phyloP scores from a whole-genome alignment of 202 grass and related monocot species.

The Schoenoplectus triqueter region DNA sequence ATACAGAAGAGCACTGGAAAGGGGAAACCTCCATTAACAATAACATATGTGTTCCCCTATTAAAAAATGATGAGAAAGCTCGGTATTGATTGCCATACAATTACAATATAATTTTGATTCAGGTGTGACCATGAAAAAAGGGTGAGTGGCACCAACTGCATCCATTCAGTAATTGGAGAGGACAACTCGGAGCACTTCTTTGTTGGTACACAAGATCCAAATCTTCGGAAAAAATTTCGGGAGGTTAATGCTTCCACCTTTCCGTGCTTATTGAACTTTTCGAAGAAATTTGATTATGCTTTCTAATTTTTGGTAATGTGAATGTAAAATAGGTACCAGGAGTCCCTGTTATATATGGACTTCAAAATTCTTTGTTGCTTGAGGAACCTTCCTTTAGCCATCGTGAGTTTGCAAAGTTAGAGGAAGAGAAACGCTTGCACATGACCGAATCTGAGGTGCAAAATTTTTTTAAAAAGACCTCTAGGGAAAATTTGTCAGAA shows the following conservation, averaged over 20 bases:
- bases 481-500: conserved; percentile 38
- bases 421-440: conserved; percentile 75
- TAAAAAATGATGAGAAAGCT: neutral
- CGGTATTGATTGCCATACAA: neutral
- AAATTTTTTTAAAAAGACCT: conserved; percentile 53
- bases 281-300: neutral
- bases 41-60: neutral
- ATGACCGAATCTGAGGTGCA: conserved; percentile 68
- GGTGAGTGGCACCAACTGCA: conserved; percentile 65
- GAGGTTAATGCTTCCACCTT: conserved; percentile 51
- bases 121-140: conserved; percentile 94
- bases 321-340: conserved; percentile 63
- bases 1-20: too few species aligned
- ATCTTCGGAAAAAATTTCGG: conserved; percentile 62
- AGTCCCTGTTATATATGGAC: conserved; percentile 86
- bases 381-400: conserved; percentile 75
- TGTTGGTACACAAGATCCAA: conserved; percentile 77
- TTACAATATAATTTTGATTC: conserved; percentile 20
- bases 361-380: conserved; percentile 73
- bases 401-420: conserved; percentile 67
- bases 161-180: conserved; percentile 68
- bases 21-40: too few species aligned
- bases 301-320: conserved; percentile 19
- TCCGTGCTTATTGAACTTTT: conserved; percentile 14
- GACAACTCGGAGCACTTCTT: conserved; percentile 83